Percentiles rank a stretch among this genome's conserved stretches.
phyloP scores from a whole-genome alignment of 768 basidiomycete genomes.

The Royoungia palumana region DNA sequence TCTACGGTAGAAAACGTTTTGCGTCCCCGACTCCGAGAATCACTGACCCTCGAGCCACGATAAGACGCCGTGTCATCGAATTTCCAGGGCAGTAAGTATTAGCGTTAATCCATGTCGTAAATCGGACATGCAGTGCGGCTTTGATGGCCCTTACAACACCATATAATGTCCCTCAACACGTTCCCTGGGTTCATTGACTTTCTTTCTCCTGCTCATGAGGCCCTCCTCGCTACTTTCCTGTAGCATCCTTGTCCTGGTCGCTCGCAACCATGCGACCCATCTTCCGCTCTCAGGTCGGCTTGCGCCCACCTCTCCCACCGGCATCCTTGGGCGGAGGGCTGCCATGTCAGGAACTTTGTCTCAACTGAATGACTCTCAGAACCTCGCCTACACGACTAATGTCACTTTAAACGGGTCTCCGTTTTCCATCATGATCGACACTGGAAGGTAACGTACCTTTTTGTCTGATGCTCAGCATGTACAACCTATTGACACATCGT shows the following conservation, averaged over 20 bases:
- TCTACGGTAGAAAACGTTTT: too few species aligned
- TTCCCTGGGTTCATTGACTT: background rate
- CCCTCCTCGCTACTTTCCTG: slow-evolving; percentile 4
- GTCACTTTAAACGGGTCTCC: slow-evolving; percentile 36
- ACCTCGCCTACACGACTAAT: slow-evolving; percentile 38
- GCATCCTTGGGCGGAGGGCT: slow-evolving; percentile 24
- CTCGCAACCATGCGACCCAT: slow-evolving; percentile 8
- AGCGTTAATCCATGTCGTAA: too few species aligned
- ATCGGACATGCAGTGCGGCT: too few species aligned
- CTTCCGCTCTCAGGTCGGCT: slow-evolving; percentile 16
- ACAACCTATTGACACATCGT: slow-evolving; percentile 10
- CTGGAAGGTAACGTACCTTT: slow-evolving; percentile 39
- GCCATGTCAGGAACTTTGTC: slow-evolving; percentile 26
- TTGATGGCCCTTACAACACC: too few species aligned
- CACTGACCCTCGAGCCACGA: too few species aligned
- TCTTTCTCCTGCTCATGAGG: slow-evolving; percentile 11
- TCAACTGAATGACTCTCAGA: slow-evolving; percentile 27
- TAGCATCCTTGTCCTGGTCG: slow-evolving; percentile 6
- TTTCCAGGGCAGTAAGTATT: too few species aligned
- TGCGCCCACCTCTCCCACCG: background rate
- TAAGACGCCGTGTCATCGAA: too few species aligned
- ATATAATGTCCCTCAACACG: background rate
- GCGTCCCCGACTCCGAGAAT: too few species aligned
- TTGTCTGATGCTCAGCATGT: background rate
- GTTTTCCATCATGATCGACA: slow-evolving; percentile 41